These are phyloP conservation scores for Parathielavia appendiculata DNA, from an alignment of 495 filamentous ascomycete species.

Conservation along the genomic window DNA sequence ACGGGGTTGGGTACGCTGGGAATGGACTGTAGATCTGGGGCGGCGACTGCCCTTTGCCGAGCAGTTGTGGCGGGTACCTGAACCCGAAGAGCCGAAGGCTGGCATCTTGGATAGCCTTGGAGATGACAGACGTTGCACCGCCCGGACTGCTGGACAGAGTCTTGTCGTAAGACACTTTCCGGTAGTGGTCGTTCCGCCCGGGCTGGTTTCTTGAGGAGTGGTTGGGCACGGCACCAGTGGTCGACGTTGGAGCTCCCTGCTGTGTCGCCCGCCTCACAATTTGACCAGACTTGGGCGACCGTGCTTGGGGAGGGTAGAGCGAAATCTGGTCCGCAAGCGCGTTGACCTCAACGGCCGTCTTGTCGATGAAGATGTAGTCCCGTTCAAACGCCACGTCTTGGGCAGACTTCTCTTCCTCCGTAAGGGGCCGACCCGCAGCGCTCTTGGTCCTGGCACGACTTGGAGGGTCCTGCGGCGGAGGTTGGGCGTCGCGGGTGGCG, in stretches of 20 bases:
- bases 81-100: slow-evolving; percentile 77
- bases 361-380: slow-evolving; percentile 95
- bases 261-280: slow-evolving; percentile 56
- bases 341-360: slow-evolving; percentile 90
- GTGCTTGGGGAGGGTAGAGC: slow-evolving; percentile 57
- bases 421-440: slow-evolving; percentile 34
- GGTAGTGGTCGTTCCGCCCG: slow-evolving; percentile 58
- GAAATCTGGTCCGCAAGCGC: slow-evolving; percentile 93
- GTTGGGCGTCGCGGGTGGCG: slow-evolving; percentile 19
- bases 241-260: slow-evolving; percentile 55
- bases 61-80: slow-evolving; percentile 60
- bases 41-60: slow-evolving; percentile 68
- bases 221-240: slow-evolving; percentile 53
- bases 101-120: slow-evolving; percentile 91
- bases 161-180: slow-evolving; percentile 73
- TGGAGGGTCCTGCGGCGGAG: slow-evolving; percentile 14
- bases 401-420: slow-evolving; percentile 68
- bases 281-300: slow-evolving; percentile 43
- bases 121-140: slow-evolving; percentile 80
- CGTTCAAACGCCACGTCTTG: slow-evolving; percentile 86
- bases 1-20: slow-evolving; percentile 71
- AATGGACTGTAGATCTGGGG: slow-evolving; percentile 75
- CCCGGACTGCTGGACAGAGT: slow-evolving; percentile 69
- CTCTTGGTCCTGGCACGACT: slow-evolving; percentile 18
- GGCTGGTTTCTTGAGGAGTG: slow-evolving; percentile 58